phyloP scores from a whole-genome alignment of 441 rosid genomes.

The Jatropha multifida region DNA sequence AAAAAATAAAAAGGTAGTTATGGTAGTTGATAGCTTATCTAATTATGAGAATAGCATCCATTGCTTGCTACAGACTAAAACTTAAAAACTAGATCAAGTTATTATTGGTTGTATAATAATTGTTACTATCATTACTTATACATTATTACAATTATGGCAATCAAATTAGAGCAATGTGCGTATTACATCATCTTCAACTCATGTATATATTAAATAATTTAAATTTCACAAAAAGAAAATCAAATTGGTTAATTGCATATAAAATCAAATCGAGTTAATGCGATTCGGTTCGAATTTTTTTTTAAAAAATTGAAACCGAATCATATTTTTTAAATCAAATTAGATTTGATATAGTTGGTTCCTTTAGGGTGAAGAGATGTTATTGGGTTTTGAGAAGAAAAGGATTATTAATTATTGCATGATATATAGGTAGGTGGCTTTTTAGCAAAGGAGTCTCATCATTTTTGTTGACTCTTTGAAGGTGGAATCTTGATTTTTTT shows the following conservation, averaged over 20 bases:
- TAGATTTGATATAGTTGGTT: too few relatives aligned
- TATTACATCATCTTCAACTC: conserved; percentile 2
- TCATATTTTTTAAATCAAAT: too few relatives aligned
- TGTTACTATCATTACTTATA: not conserved
- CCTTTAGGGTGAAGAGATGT: too few relatives aligned
- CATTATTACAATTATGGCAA: not conserved
- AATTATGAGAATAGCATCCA: not conserved
- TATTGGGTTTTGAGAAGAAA: not conserved
- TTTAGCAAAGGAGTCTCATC: conserved; percentile 15
- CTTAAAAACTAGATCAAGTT: not conserved
- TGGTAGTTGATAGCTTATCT: not conserved
- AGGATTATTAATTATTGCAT: too few relatives aligned
- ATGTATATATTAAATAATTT: not conserved
- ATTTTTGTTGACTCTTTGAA: conserved; percentile 32
- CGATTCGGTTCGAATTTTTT: too few relatives aligned
- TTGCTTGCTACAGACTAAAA: not conserved
- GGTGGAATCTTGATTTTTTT: not conserved
- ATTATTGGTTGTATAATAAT: not conserved
- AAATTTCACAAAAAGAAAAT: too few relatives aligned
- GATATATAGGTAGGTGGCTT: not conserved
- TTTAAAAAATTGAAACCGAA: too few relatives aligned
- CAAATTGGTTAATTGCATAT: too few relatives aligned
- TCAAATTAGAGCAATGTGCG: not conserved
- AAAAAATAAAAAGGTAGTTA: not conserved
- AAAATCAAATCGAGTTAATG: not conserved